A percentile compares a stretch with the other conserved stretches of the same genome.
These are phyloP conservation scores for Musa acuminata DNA, from an alignment of 176 grass and related monocot species.

Conservation along the genomic window DNA sequence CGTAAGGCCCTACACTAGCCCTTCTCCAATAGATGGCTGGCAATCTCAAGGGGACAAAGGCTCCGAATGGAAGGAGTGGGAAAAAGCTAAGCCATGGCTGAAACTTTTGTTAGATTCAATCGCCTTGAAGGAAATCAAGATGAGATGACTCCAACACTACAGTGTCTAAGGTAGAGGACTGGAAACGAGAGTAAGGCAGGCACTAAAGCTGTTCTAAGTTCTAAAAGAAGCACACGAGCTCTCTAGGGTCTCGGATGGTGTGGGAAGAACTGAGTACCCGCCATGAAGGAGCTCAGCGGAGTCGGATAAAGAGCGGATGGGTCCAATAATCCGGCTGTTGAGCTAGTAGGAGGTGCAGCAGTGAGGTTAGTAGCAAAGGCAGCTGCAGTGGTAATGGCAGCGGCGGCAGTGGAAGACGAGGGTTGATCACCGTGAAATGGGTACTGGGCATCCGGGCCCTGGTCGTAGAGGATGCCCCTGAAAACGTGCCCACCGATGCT, in stretches of 20 bases:
- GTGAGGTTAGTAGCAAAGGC: conserved; percentile 7
- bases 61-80: neutral
- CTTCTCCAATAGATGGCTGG: neutral
- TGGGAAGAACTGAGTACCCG: conserved; percentile 93
- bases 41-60: neutral
- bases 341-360: conserved; percentile 10
- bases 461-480: conserved; percentile 84
- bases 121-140: neutral
- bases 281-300: conserved; percentile 76
- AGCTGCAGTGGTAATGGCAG: neutral
- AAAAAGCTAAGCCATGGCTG: neutral
- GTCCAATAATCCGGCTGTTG: conserved; percentile 55
- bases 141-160: neutral
- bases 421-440: conserved; percentile 28
- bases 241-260: conserved; percentile 78
- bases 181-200: neutral
- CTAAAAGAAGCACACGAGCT: too few relatives aligned
- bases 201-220: too few relatives aligned
- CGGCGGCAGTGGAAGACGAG: conserved; percentile 40
- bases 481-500: conserved; percentile 90
- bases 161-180: neutral
- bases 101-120: neutral
- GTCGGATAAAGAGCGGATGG: conserved; percentile 62
- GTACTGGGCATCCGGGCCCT: conserved; percentile 51
- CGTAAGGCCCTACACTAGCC: too few relatives aligned